Evolutionary conservation across 805 yeast species (phyloP), one percentile per base, ranked within the genome.

Genomic region (Hanseniaspora meyeri): DNA sequence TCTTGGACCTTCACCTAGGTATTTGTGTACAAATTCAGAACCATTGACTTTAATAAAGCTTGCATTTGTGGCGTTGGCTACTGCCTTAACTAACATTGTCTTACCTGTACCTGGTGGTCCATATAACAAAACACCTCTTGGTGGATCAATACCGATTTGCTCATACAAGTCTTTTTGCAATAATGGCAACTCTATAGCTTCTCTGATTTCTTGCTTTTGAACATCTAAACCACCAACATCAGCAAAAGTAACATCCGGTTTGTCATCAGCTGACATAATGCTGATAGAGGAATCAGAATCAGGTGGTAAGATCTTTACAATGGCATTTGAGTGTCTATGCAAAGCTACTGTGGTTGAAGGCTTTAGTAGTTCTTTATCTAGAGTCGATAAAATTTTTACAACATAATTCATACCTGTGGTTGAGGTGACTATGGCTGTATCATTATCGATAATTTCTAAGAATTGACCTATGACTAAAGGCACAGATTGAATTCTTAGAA

Each of bases 51-150:
- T 86, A 63, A 93, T 93, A 65, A 93, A 93, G 5, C 96, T 78
- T 2, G 98, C 98, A 0, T 95, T 87, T 3, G 97, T 85, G 57
- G 91, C 82, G 72, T 93, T 91, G 12, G 99, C 99, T 49, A 93
- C 99, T 0, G 99, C 98, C 71, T 93, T 93, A 50, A 93, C 99
- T 68, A 93, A 78, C 97, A 93, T 90, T 24, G 99, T 93, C 71
- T 93, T 93, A 65, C 99, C 99, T 1, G 98, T 93, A 69, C 99
- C 99, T 49, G 99, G 99, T 11, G 98, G 97, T n/a, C 99, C 99
- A 71, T 93, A 93, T 59, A 93, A 75, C 63, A 93, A 73, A 34
- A 93, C 98, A 65, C 99, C 99, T 63, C 97, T 82, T 60, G 99
- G 99, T 19, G 98, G 98, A 65, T 93, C 97, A 62, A 93, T 90